Conservation (phyloP, 208 protist species). For the Trichomonas vaginalis region DNA sequence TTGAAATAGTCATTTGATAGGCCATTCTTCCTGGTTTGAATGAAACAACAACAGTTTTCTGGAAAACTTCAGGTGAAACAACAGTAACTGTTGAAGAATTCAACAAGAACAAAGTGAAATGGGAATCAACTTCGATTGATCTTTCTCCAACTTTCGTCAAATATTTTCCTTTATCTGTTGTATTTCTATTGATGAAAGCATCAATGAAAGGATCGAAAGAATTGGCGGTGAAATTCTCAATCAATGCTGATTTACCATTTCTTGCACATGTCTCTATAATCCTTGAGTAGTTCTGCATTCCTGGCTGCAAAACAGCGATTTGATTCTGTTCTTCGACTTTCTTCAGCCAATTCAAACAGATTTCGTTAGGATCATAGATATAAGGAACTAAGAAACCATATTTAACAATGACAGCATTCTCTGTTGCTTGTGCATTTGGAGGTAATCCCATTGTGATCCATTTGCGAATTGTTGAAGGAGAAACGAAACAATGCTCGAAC, state of each 20-base stretch:
- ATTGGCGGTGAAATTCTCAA: neutral
- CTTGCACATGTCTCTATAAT: neutral
- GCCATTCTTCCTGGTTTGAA: neutral
- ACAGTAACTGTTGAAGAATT: neutral
- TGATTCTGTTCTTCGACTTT: neutral
- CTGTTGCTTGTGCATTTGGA: neutral
- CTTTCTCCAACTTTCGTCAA: neutral
- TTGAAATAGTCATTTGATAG: neutral
- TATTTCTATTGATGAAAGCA: neutral
- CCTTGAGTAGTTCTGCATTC: neutral
- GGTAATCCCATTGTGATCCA: neutral
- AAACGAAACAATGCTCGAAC: neutral
- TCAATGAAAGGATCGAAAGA: neutral
- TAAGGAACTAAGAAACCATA: neutral
- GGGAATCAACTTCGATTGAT: neutral
- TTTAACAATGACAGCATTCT: neutral
- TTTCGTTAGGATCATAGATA: neutral
- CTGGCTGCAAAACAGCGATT: neutral
- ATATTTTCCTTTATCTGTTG: neutral
- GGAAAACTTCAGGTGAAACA: neutral
- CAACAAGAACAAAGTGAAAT: neutral
- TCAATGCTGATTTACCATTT: neutral
- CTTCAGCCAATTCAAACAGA: neutral
- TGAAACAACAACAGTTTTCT: neutral
- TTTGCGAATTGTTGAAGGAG: neutral